A percentile compares a stretch with the other conserved stretches of the same genome.
These are phyloP conservation scores for Colletotrichum australisinense DNA, from an alignment of 2,329 filamentous ascomycete genomes.

Conservation along the genomic window DNA sequence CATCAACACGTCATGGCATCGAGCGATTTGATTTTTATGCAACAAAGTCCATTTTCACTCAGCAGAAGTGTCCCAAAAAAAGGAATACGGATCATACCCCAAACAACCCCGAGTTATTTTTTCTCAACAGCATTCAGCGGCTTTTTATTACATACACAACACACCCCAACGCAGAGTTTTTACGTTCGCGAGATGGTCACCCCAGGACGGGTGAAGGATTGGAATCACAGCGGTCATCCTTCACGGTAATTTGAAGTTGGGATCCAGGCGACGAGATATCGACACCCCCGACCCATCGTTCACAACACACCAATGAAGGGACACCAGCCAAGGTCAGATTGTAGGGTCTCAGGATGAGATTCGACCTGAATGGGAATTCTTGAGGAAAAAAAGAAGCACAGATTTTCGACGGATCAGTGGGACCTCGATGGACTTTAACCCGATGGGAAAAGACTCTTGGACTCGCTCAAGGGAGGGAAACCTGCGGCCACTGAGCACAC, in stretches of 20 bases:
- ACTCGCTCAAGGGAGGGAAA: slow-evolving; percentile 12
- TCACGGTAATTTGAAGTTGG: neutral
- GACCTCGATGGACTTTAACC: neutral
- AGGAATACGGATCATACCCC: slow-evolving; percentile 52
- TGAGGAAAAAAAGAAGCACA: slow-evolving; percentile 23
- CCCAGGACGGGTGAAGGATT: slow-evolving; percentile 30
- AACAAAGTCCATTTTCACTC: slow-evolving; percentile 44
- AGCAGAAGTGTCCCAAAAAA: slow-evolving; percentile 55
- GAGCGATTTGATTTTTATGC: slow-evolving; percentile 53
- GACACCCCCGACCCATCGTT: slow-evolving; percentile 24
- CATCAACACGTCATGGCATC: slow-evolving; percentile 57
- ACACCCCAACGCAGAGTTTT: slow-evolving; percentile 34
- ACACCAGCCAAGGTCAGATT: slow-evolving; percentile 24
- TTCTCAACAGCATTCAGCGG: slow-evolving; percentile 41
- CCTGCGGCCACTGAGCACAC: slow-evolving; percentile 9
- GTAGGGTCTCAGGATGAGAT: slow-evolving; percentile 24
- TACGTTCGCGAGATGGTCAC: slow-evolving; percentile 30
- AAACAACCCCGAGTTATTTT: slow-evolving; percentile 38
- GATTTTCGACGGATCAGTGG: slow-evolving; percentile 8
- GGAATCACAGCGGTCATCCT: slow-evolving; percentile 8
- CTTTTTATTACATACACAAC: slow-evolving; percentile 38
- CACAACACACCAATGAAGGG: neutral
- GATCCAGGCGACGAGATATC: slow-evolving; percentile 24
- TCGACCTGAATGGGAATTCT: slow-evolving; percentile 18
- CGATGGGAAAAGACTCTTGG: neutral